Evolutionary conservation across 345 rosid species (phyloP).

Genomic region (Lepidium didymum): DNA sequence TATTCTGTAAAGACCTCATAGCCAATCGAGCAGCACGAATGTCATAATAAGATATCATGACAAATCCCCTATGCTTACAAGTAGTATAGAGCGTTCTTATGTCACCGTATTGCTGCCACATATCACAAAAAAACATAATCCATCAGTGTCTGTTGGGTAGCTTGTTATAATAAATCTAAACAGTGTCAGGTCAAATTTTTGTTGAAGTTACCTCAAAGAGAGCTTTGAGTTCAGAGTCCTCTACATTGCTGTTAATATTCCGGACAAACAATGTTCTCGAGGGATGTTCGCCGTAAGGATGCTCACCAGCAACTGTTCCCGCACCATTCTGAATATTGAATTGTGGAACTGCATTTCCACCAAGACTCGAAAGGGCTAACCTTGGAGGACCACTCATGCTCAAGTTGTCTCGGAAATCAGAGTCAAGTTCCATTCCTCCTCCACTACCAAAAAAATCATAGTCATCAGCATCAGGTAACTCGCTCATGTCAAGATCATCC

Average conservation of each 20-base stretch:
- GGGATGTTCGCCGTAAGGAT: slow-evolving; percentile 82
- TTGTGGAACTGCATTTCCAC: slow-evolving; percentile 44
- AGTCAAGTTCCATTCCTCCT: slow-evolving; percentile 82
- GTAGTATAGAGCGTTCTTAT: slow-evolving; percentile 76
- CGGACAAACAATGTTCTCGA: slow-evolving; percentile 80
- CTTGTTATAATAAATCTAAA: background rate
- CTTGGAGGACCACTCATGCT: slow-evolving; percentile 44
- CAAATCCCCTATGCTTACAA: slow-evolving; percentile 87
- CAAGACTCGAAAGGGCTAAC: slow-evolving; percentile 42
- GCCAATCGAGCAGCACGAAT: slow-evolving; percentile 83
- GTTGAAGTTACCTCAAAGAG: slow-evolving; percentile 56
- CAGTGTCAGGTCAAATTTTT: background rate
- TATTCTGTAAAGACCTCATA: slow-evolving; percentile 68
- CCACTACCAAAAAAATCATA: slow-evolving; percentile 71
- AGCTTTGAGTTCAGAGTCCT: slow-evolving; percentile 57
- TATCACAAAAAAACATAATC: background rate
- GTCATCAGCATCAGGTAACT: slow-evolving; percentile 68
- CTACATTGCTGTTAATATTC: slow-evolving; percentile 76
- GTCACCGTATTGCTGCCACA: slow-evolving; percentile 71
- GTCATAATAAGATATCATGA: slow-evolving; percentile 85
- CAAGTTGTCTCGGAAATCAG: slow-evolving; percentile 42
- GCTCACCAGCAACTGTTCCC: slow-evolving; percentile 70
- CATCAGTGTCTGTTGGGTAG: slow-evolving; percentile 12
- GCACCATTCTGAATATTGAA: slow-evolving; percentile 44
- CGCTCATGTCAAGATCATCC: slow-evolving; percentile 63